Evolutionary conservation across 345 rosid species (phyloP).

Genomic region (Brassica incana): DNA sequence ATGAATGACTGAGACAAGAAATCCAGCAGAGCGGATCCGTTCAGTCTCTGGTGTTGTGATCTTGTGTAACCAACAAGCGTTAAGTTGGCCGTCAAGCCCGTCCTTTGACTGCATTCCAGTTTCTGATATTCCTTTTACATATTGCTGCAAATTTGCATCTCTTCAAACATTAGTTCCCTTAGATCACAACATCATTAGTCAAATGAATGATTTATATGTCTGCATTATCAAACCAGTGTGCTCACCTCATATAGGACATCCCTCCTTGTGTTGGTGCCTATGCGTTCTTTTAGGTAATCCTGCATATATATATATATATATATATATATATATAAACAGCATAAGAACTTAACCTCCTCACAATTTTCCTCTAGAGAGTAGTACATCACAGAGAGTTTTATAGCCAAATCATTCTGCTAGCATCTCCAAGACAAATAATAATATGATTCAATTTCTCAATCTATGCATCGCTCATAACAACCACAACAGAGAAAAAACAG

Average conservation of each 20-base stretch:
- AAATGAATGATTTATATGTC: neutral
- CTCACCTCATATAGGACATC: slow-evolving; percentile 74
- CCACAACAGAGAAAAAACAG: neutral
- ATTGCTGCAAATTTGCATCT: slow-evolving; percentile 57
- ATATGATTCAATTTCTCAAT: slow-evolving; percentile 8
- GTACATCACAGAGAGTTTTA: neutral
- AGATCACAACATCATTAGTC: neutral
- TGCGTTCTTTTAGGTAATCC: slow-evolving; percentile 68
- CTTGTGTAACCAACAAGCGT: slow-evolving; percentile 95
- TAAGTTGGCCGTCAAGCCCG: slow-evolving; percentile 92
- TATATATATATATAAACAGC: slow-evolving; percentile 2
- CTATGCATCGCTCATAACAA: neutral
- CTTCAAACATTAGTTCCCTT: slow-evolving; percentile 5
- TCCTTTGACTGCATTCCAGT: slow-evolving; percentile 82
- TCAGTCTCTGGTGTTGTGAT: slow-evolving; percentile 64
- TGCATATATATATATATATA: slow-evolving; percentile 25
- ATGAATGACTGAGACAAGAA: slow-evolving; percentile 90
- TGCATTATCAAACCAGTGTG: neutral
- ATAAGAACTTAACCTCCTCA: neutral
- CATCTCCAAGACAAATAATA: neutral
- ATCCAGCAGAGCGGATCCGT: slow-evolving; percentile 63
- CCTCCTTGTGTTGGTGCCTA: slow-evolving; percentile 68
- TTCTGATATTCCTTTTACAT: slow-evolving; percentile 89
- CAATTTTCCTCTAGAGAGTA: neutral
- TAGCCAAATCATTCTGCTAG: neutral